These are phyloP conservation scores for Cyberlindnera veronae DNA, from an alignment of 805 yeast genomes.

Conservation along the genomic window DNA sequence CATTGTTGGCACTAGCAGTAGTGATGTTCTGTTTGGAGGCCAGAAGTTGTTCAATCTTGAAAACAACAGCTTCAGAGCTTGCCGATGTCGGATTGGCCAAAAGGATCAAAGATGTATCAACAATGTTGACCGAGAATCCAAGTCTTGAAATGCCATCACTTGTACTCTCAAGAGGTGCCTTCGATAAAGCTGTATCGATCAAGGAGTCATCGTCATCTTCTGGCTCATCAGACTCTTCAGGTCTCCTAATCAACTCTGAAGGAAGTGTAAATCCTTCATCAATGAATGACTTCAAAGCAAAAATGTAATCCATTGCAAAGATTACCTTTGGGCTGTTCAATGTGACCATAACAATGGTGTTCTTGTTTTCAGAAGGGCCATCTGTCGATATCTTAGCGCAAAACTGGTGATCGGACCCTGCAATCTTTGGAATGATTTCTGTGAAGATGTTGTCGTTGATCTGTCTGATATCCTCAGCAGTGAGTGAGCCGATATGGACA, in stretches of 20 bases:
- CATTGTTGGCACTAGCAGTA: slow-evolving; percentile 66
- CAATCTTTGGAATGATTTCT: slow-evolving; percentile 72
- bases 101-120: slow-evolving; percentile 72
- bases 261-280: slow-evolving; percentile 42
- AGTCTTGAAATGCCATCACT: slow-evolving; percentile 30
- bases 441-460: slow-evolving; percentile 65
- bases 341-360: slow-evolving; percentile 51
- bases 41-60: slow-evolving; percentile 77
- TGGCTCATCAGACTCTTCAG: not conserved
- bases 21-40: slow-evolving; percentile 64
- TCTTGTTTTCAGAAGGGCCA: slow-evolving; percentile 37
- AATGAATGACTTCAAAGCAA: slow-evolving; percentile 66
- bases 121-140: slow-evolving; percentile 63
- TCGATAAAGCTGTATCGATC: slow-evolving; percentile 5
- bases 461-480: slow-evolving; percentile 69
- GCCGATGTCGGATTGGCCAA: slow-evolving; percentile 71
- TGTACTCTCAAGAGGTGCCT: too few relatives aligned
- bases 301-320: slow-evolving; percentile 80
- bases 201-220: not conserved
- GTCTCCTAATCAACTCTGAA: slow-evolving; percentile 1
- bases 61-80: slow-evolving; percentile 83
- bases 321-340: slow-evolving; percentile 80
- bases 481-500: slow-evolving; percentile 65
- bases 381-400: slow-evolving; percentile 48
- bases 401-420: slow-evolving; percentile 67